A percentile compares a stretch with the other conserved stretches of the same genome.
Conservation (phyloP, 176 grass and related monocot species). For the Oropetium thomaeum region DNA sequence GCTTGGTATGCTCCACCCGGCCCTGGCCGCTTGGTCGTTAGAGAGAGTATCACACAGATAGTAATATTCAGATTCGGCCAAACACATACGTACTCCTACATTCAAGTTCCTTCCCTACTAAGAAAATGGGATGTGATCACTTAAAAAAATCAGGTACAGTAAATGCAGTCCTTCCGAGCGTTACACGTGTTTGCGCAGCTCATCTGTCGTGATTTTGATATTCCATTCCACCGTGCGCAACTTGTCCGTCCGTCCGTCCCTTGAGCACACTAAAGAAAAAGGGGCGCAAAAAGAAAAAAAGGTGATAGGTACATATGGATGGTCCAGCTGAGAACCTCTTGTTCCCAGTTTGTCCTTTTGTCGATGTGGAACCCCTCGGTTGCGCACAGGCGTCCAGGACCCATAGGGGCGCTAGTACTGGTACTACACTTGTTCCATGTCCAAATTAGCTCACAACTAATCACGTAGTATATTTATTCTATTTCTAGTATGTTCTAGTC, state of each 20-base stretch:
- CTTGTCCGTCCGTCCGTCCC: too few species aligned
- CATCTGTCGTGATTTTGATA: slow-evolving; percentile 16
- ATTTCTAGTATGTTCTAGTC: neutral
- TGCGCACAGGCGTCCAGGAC: neutral
- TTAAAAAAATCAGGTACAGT: neutral
- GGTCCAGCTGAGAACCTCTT: slow-evolving; percentile 7
- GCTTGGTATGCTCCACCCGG: neutral
- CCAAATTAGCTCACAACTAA: neutral
- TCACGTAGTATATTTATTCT: too few species aligned
- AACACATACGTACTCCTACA: too few species aligned
- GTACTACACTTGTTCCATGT: neutral
- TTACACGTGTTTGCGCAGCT: too few species aligned
- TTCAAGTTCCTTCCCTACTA: too few species aligned
- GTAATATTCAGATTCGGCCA: neutral
- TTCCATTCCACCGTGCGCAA: slow-evolving; percentile 22
- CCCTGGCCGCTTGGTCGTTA: too few species aligned
- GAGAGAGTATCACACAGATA: too few species aligned
- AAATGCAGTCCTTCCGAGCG: neutral
- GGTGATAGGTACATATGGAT: slow-evolving; percentile 6
- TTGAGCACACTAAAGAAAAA: too few species aligned
- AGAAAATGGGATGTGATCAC: neutral
- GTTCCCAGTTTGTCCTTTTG: slow-evolving; percentile 7
- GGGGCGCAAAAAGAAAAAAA: too few species aligned
- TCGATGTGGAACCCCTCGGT: slow-evolving; percentile 10
- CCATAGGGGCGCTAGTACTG: too few species aligned